A percentile compares a stretch with the other conserved stretches of the same genome.
phyloP scores from a whole-genome alignment of 179 eudicot genomes.

The Sideroxylon spinosum region DNA sequence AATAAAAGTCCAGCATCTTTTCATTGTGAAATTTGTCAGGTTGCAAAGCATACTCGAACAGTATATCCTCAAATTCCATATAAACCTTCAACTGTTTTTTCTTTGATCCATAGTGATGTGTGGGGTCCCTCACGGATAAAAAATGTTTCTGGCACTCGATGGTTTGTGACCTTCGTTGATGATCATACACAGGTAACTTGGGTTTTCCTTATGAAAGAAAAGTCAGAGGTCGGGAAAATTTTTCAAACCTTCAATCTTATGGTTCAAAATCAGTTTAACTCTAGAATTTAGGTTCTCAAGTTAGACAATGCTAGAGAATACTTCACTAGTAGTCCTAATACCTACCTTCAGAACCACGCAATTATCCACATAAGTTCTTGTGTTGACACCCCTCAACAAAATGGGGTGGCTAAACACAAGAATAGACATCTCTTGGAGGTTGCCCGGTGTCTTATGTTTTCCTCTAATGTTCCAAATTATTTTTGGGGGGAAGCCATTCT shows the following conservation, averaged over 20 bases:
- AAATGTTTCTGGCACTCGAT: not conserved
- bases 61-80: no score
- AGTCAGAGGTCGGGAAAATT: constrained; percentile 1
- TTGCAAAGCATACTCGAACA: not conserved
- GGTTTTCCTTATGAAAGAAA: constrained; percentile 11
- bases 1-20: no score
- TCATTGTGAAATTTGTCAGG: constrained; percentile 11
- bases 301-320: not conserved
- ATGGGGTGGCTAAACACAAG: not conserved
- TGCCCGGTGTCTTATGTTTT: not conserved
- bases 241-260: constrained; percentile 1
- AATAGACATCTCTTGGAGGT: constrained; percentile 6
- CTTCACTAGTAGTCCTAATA: no score
- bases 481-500: constrained; percentile 2
- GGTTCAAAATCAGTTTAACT: constrained; percentile 10
- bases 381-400: no score
- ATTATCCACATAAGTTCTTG: not conserved
- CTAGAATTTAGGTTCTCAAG: not conserved
- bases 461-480: not conserved
- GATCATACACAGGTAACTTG: constrained; percentile 8
- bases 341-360: not conserved
- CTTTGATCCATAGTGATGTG: not conserved
- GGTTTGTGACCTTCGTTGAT: constrained; percentile 16
- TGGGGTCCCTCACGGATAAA: not conserved
- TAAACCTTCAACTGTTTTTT: no score